Evolutionary conservation across 2,329 filamentous ascomycete species (phyloP).

Genomic region (Boeremia lycopersici): DNA sequence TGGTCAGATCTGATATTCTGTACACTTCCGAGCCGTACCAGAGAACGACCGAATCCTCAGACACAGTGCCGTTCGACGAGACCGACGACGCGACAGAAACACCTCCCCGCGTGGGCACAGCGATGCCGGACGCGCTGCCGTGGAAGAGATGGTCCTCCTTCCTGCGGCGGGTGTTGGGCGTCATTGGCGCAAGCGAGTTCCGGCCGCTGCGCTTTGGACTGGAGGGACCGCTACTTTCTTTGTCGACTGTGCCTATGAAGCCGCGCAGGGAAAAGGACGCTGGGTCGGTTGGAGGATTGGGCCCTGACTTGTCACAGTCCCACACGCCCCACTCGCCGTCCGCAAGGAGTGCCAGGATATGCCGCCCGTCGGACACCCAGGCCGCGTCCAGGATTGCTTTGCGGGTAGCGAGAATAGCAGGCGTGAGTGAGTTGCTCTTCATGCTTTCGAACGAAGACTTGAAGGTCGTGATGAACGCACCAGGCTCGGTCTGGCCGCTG

Average conservation of each 20-base stretch:
- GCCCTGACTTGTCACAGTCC: constrained; percentile 50
- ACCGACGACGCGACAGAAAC: constrained; percentile 48
- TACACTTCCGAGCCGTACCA: constrained; percentile 55
- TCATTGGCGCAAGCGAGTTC: constrained; percentile 55
- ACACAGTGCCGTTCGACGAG: constrained; percentile 36
- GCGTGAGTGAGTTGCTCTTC: constrained; percentile 31
- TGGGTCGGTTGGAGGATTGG: constrained; percentile 36
- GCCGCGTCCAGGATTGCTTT: constrained; percentile 57
- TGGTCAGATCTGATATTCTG: constrained; percentile 52
- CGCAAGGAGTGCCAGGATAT: constrained; percentile 54
- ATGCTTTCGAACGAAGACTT: constrained; percentile 40
- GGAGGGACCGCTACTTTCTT: constrained; percentile 26
- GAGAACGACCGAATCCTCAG: constrained; percentile 54
- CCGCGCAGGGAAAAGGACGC: constrained; percentile 46
- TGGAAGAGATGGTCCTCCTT: constrained; percentile 54
- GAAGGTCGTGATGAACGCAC: constrained; percentile 42
- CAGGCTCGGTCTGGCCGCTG: constrained; percentile 25
- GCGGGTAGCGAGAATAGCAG: constrained; percentile 45
- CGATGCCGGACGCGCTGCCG: constrained; percentile 41
- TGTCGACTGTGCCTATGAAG: constrained; percentile 40
- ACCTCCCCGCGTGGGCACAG: constrained; percentile 49
- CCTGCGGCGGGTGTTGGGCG: constrained; percentile 56
- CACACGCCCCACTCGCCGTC: constrained; percentile 62
- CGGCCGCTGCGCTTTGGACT: constrained; percentile 44
- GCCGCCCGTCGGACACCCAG: constrained; percentile 55